A percentile compares a stretch with the other conserved stretches of the same genome.
These are phyloP conservation scores for Pyricularia grisea DNA, from an alignment of 2,329 filamentous ascomycete species.

Conservation along the genomic window DNA sequence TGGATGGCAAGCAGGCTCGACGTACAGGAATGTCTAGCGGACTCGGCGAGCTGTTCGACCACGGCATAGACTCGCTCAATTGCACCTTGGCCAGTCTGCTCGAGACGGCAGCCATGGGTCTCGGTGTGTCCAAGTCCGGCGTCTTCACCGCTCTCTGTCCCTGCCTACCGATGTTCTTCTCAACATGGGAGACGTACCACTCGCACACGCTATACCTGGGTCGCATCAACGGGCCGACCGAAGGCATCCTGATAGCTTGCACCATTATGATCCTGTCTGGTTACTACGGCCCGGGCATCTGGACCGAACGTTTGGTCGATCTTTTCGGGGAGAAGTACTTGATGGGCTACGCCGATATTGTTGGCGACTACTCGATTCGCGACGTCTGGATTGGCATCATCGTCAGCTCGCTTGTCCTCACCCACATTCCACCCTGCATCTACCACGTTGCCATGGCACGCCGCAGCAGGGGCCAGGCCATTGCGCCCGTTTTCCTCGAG, in stretches of 20 bases:
- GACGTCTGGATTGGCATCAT: conserved; percentile 81
- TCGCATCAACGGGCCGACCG: conserved; percentile 93
- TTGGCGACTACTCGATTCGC: conserved; percentile 66
- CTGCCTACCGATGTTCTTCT: conserved; percentile 97
- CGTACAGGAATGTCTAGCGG: conserved; percentile 92
- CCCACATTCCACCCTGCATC: conserved; percentile 83
- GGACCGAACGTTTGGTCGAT: conserved; percentile 65
- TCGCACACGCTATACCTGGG: conserved; percentile 95
- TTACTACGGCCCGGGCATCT: conserved; percentile 80
- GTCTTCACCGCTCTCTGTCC: conserved; percentile 88
- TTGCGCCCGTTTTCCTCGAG: conserved; percentile 80
- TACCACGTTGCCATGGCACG: conserved; percentile 76
- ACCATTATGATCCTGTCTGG: conserved; percentile 79
- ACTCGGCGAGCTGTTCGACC: conserved; percentile 93
- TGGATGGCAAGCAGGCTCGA: conserved; percentile 94
- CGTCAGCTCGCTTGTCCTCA: conserved; percentile 52
- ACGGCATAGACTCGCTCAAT: conserved; percentile 96
- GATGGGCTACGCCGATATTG: conserved; percentile 42
- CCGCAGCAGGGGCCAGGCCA: conserved; percentile 58
- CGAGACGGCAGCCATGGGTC: conserved; percentile 86
- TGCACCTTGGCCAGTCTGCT: conserved; percentile 88
- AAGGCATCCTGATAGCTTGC: conserved; percentile 85
- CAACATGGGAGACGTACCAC: conserved; percentile 98
- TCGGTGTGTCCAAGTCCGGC: conserved; percentile 74
- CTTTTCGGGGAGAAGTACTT: conserved; percentile 47